Evolutionary conservation across 176 grass and related monocot genomes (phyloP), one percentile per base, ranked within the genome.

Genomic region (Thinopyrum elongatum): DNA sequence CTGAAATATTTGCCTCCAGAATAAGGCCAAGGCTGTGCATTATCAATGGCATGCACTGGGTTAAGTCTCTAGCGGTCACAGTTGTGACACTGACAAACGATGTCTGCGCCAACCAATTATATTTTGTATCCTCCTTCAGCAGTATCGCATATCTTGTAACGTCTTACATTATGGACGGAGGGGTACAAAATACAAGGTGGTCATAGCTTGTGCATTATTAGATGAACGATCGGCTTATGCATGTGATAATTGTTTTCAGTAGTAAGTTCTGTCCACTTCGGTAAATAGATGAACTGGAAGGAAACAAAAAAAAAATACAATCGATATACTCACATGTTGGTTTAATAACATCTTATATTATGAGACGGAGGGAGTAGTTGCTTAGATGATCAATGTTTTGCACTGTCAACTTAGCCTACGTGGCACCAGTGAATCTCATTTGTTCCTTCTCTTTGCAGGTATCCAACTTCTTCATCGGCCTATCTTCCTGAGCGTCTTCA

Each of bases 1-100:
- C 97, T 69, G 97, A 99, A 88, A 94, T 97, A 86, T 99, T 99
- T 80, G 94, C 97, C 34, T 99, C 97, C 53, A 97, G 97, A 91
- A 99, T 99, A 72, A 96, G 92, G 97, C 46, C 41, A 99, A 99
- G 87, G 97, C 97, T 55, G 97, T 99, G 92, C 97, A 29, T 91
- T 99, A 76, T 99, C 97, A 87, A 83, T 97, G 94, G 97, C 64
- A 99, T 99, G 97, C 97, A 99, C 78, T 99, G 97, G 97, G 97
- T n/a, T 99, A 92, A 87, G 85, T 93, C 64, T 84, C 47, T 21
- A 73, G 28, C 80, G 22, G 30, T 80, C 23, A 28, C 19, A 22
- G 55, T 58, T 21, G 55, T 58, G 55, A 58, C 55, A 22, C 7
- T 58, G 55, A 10, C 71, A 60, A 70, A 49, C 38, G n/a, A 81